Base-by-base conservation (phyloP, 306 rosid genomes). In the Casuarina glauca region DNA sequence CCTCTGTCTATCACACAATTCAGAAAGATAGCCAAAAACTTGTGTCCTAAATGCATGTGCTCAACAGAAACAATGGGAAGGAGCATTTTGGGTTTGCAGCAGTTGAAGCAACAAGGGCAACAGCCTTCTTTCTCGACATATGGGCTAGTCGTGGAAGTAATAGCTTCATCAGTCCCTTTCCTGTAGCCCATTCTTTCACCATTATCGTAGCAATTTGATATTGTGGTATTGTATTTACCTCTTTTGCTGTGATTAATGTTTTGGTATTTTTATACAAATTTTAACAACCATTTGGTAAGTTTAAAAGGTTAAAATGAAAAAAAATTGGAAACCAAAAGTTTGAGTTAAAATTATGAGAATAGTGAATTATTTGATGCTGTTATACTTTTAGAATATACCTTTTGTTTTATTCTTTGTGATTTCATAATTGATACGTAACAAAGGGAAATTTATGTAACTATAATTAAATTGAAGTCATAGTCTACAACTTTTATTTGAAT, bases 11-110 rank as follows among this genome's bases (percentile, higher is more conserved):
- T 26, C 32, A 26, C 32, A 26, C 32, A 26, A 26, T 26, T 26
- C 32, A 26, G 32, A 26, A 26, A 26, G 32, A 26, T 26, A 26
- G 32, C 32, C 32, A 26, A 26, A 26, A 26, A 26, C 32, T 26
- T 26, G 32, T 26, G 95, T 94, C 79, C 82, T 94, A 80, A 94
- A 94, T 87, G 95, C 97, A 61, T 92, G 97, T 80, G 84, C 83
- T 82, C 91, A 85, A 78, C 84, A 82, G 82, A 88, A 89, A 84
- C 90, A 92, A 77, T 94, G 97, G 97, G 97, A 94, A 86, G 98
- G 98, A 20, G 97, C 97, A 79, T 92, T 94, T 84, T 94, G 98
- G 97, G 97, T 94, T 79, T 94, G 79, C 93, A 94, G 86, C 95
- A 92, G 84, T 86, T 94, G 76, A 88, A 92, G 91, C 75, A 83